A percentile compares a stretch with the other conserved stretches of the same genome.
Conservation (phyloP, 306 rosid genomes). For the Cicer yamashitae region DNA sequence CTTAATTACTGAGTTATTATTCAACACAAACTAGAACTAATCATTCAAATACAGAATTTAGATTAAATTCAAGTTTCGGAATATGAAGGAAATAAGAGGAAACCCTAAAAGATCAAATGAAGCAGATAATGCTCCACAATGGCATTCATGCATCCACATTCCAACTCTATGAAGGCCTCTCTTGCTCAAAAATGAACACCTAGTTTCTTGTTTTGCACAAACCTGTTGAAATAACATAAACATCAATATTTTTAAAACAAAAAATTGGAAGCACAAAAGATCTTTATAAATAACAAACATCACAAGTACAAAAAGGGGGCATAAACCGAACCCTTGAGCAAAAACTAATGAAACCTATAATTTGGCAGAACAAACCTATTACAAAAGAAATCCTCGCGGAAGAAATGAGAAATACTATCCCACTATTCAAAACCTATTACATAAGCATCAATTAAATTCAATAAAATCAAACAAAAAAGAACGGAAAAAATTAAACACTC, state of each 20-base stretch:
- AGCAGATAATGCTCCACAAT: conserved; percentile 62
- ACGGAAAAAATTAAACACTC: no score
- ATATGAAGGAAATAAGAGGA: conserved; percentile 40
- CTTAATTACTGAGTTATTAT: conserved; percentile 14
- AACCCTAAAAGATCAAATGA: conserved; percentile 62
- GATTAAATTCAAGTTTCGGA: conserved; percentile 15
- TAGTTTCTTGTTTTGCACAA: conserved; percentile 70
- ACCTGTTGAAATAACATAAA: conserved; percentile 52
- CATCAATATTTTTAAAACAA: not conserved
- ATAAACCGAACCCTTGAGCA: no score
- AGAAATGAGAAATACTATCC: no score
- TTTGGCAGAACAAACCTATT: no score
- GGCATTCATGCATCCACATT: conserved; percentile 85
- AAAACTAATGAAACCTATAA: no score
- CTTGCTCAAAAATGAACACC: conserved; percentile 79
- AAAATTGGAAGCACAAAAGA: no score
- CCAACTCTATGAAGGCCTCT: conserved; percentile 72
- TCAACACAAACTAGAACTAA: conserved; percentile 12
- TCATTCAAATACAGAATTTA: not conserved
- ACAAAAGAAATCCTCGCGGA: no score
- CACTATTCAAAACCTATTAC: not conserved
- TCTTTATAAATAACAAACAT: no score
- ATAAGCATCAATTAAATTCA: not conserved
- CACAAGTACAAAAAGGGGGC: no score
- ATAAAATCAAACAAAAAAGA: no score